Percentiles rank a stretch among this genome's conserved stretches.
phyloP scores from a whole-genome alignment of 805 yeast genomes.

The Candida chauliodis region DNA sequence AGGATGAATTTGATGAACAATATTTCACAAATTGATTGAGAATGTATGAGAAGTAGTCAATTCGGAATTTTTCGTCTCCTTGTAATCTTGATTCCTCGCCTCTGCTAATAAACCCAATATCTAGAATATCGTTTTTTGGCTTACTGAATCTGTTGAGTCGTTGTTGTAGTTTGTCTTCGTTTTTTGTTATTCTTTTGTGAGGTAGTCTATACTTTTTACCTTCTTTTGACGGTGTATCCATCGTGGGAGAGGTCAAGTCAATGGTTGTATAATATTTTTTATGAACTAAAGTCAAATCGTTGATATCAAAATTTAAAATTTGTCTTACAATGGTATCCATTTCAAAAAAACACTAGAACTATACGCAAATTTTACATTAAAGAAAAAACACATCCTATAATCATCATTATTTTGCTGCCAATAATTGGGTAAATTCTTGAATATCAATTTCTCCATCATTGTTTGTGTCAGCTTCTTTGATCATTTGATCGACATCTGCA shows the following conservation, averaged over 20 bases:
- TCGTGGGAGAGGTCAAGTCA: not conserved
- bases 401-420: conserved; percentile 60
- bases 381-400: not conserved
- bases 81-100: conserved; percentile 54
- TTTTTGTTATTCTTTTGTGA: not conserved
- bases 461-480: conserved; percentile 90
- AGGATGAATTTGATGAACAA: conserved; percentile 21
- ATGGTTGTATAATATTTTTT: not conserved
- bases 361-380: not conserved
- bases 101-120: conserved; percentile 56
- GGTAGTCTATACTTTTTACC: conserved; percentile 6
- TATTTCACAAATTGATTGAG: conserved; percentile 24
- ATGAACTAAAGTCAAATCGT: not conserved
- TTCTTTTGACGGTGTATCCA: not conserved
- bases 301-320: not conserved
- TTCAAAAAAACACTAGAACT: no score
- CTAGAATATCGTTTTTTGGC: conserved; percentile 12
- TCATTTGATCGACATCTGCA: conserved; percentile 96
- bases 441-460: conserved; percentile 97
- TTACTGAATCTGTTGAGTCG: conserved; percentile 9
- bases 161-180: not conserved
- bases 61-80: conserved; percentile 39
- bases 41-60: conserved; percentile 36
- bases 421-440: conserved; percentile 89
- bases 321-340: conserved; percentile 1